Evolutionary conservation across 352 stramenopile genomes (phyloP), one percentile per base, ranked within the genome.

Genomic region (Globisporangium camurandrum): DNA sequence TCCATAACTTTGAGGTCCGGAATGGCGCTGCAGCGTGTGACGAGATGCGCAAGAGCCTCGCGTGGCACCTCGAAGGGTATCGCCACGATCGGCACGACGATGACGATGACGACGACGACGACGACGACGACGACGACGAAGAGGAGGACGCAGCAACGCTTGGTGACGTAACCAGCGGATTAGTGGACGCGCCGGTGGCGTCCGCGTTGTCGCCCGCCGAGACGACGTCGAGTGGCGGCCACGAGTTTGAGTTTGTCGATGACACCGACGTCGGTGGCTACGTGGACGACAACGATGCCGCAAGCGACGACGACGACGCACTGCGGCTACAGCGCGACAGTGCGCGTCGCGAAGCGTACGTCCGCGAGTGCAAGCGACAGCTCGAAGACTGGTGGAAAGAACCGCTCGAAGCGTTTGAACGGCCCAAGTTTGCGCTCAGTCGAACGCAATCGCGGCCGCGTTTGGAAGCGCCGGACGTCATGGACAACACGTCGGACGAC

Each of bases 1-100:
- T 96, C 46, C 86, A 96, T 66, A 96, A 96, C 46, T 90, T 89
- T 45, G 80, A 92, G 38, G 84, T 95, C 31, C 73, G 61, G 3
- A 89, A 92, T 45, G 75, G 75, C 7, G 69, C 68, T 9, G 45
- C 60, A 24, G 76, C 80, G 7, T 86, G 75, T 14, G 72, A 88
- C 11, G 69, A 83, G 44, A 74, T 88, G 17, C 65, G 75, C 19
- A 59, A 74, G 16, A 88, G 80, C 6, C 53, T 92, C 16, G 66
- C 62, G 17, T 71, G 86, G 26, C 75, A 85, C 47, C 58, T 66
- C 11, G 79, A 91, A 45, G 82, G 72, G 42, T 85, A 86, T 27
- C 36, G 36, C n/a, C 36, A 40, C 28, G n/a, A 49, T 20, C 86
- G 82, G 23, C 60, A 56, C 8, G 31, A 60, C 20, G 27, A 49